Evolutionary conservation across 495 filamentous ascomycete species (phyloP).

Genomic region (Beverwykella pulmonaria): DNA sequence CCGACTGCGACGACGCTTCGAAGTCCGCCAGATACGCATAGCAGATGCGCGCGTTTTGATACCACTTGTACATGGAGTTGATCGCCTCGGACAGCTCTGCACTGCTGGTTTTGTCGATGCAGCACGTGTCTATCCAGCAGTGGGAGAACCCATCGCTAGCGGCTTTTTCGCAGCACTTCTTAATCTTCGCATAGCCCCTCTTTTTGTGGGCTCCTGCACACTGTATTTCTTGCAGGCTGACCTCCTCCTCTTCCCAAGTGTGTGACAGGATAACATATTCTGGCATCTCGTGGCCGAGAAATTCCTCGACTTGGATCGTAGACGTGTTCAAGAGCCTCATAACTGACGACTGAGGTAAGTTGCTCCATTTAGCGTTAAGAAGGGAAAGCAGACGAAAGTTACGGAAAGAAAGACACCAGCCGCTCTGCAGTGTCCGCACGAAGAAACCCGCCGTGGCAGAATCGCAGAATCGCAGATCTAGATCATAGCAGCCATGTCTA

Average conservation of each 20-base stretch:
- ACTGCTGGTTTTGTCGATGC: constrained; percentile 36
- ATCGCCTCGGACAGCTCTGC: constrained; percentile 27
- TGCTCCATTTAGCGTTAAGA: no score
- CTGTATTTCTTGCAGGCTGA: constrained; percentile 23
- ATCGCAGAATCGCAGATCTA: no score
- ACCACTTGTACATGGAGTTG: constrained; percentile 34
- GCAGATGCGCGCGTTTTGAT: constrained; percentile 11
- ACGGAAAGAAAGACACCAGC: no score
- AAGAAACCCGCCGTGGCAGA: no score
- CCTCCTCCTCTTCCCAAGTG: constrained; percentile 25
- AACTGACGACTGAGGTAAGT: background rate
- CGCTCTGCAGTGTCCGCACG: no score
- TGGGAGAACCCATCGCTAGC: background rate
- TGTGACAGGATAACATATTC: constrained; percentile 26
- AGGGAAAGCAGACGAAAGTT: no score
- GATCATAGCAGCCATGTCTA: no score
- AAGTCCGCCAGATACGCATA: constrained; percentile 11
- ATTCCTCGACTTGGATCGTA: constrained; percentile 9
- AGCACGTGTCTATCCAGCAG: constrained; percentile 36
- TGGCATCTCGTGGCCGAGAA: background rate
- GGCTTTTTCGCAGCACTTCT: constrained; percentile 3
- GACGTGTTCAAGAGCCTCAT: constrained; percentile 9
- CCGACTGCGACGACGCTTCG: background rate
- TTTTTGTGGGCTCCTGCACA: background rate
- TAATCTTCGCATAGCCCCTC: constrained; percentile 19